Evolutionary conservation across 441 rosid genomes (phyloP).

Genomic region (Erysimum pusillum): DNA sequence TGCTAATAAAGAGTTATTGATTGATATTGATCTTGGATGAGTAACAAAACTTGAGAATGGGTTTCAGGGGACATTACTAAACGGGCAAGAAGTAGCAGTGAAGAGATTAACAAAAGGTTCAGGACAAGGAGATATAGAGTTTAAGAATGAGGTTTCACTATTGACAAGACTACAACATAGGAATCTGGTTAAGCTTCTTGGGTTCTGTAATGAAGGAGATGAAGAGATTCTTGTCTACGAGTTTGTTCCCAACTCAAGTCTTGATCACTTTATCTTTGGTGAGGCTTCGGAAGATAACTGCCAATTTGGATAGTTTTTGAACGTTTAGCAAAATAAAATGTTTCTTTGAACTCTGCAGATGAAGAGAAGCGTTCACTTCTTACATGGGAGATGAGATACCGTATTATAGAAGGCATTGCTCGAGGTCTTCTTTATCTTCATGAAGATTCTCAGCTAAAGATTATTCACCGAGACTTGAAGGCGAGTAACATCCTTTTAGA

Average conservation of each 20-base stretch:
- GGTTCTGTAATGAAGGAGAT: constrained; percentile 51
- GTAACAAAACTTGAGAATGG: background rate
- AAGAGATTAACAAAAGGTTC: constrained; percentile 55
- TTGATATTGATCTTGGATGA: background rate
- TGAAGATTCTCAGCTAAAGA: constrained; percentile 44
- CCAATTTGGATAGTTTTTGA: background rate
- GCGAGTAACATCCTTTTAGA: constrained; percentile 46
- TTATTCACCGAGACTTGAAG: constrained; percentile 45
- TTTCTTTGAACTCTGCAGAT: constrained; percentile 12
- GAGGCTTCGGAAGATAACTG: background rate
- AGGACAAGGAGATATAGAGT: constrained; percentile 56
- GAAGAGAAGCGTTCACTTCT: constrained; percentile 35
- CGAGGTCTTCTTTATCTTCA: constrained; percentile 46
- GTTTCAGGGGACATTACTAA: constrained; percentile 53
- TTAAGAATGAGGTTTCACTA: constrained; percentile 60
- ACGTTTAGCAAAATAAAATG: background rate
- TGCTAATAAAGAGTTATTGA: background rate
- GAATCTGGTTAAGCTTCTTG: constrained; percentile 63
- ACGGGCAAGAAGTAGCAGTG: constrained; percentile 55
- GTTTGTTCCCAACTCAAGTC: constrained; percentile 57
- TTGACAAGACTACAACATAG: constrained; percentile 63
- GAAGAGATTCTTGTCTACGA: constrained; percentile 65
- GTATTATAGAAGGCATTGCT: constrained; percentile 41
- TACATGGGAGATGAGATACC: constrained; percentile 39
- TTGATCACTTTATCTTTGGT: constrained; percentile 61